Evolutionary conservation across 2,329 filamentous ascomycete genomes (phyloP), one percentile per base, ranked within the genome.

Genomic region (Monilinia polystroma): DNA sequence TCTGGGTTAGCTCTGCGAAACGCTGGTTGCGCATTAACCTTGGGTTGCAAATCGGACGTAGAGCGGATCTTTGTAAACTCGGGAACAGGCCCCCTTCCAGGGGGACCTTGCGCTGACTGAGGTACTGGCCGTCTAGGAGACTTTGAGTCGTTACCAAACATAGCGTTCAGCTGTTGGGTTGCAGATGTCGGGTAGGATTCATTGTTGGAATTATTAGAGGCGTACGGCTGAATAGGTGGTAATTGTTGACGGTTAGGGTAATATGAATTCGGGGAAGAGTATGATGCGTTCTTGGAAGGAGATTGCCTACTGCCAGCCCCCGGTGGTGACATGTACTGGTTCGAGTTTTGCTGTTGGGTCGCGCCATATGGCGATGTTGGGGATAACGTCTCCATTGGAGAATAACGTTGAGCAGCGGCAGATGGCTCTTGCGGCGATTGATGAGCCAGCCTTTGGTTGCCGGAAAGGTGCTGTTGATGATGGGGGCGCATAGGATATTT

Each of bases 1-100:
- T 99, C 95, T 2, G 95, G 95, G 74, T 97, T 96, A 66, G 95
- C 95, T 79, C 95, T 88, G 73, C 95, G 87, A 77, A 96, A 98
- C 1, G 92, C 86, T 65, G 95, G 95, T 77, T 99, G 95, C 26
- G 86, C 76, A 78, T 94, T 97, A 77, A 95, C 87, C 76, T 90
- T 91, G 54, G 93, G 92, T 69, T 89, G 86, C 73, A 99, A 80
- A 68, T 98, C 93, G 64, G 86, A 82, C 35, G 88, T 80, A 35
- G 86, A 87, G 69, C 89, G 84, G 73, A 96, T 83, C 77, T 91
- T 93, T 75, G 87, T 88, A 77, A 98, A 97, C 77, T 95, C 92
- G 55, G 94, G 95, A 62, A 97, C 91, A 8, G 90, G 88, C 16
- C 90, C 88, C 76, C 86, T 84, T 74, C 80, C 82, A 68, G 79